These are phyloP conservation scores for Penicillium tannophilum DNA, from an alignment of 495 filamentous ascomycete genomes.

Conservation along the genomic window DNA sequence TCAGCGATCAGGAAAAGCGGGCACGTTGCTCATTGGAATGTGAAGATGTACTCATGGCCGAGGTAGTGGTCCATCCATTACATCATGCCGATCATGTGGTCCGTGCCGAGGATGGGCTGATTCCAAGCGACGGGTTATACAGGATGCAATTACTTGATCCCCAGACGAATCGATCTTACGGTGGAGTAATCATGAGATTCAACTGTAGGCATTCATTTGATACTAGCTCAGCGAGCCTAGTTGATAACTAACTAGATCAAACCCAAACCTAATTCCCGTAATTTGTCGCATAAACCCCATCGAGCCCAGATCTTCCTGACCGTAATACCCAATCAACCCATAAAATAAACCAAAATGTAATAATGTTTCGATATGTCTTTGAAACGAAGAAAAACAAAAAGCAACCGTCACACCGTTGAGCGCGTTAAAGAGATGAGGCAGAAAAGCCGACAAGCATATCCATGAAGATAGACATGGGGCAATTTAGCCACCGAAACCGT, in stretches of 20 bases:
- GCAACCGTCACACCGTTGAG: slow-evolving; percentile 33
- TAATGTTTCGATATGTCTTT: slow-evolving; percentile 4
- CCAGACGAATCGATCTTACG: not conserved
- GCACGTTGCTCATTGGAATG: slow-evolving; percentile 12
- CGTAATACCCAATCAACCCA: slow-evolving; percentile 7
- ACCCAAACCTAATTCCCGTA: not conserved
- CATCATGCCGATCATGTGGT: slow-evolving; percentile 34
- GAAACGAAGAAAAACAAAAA: slow-evolving; percentile 19
- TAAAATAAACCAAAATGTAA: not conserved
- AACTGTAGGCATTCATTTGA: slow-evolving; percentile 11
- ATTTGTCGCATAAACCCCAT: slow-evolving; percentile 4
- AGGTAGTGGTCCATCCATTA: slow-evolving; percentile 29
- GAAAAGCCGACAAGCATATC: not conserved
- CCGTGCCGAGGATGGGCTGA: slow-evolving; percentile 14
- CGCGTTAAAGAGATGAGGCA: slow-evolving; percentile 22
- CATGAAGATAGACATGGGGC: slow-evolving; percentile 8
- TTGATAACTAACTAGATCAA: slow-evolving; percentile 2
- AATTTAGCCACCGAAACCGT: slow-evolving; percentile 96
- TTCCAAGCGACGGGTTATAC: not conserved
- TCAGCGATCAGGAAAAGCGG: not conserved
- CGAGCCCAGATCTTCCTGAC: slow-evolving; percentile 5
- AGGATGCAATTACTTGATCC: not conserved
- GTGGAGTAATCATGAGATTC: not conserved
- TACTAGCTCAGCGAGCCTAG: slow-evolving; percentile 1
- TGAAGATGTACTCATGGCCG: slow-evolving; percentile 23